Percentiles rank a stretch among this genome's conserved stretches.
phyloP scores from a whole-genome alignment of 2,329 filamentous ascomycete genomes.

The Helotiales sp. region DNA sequence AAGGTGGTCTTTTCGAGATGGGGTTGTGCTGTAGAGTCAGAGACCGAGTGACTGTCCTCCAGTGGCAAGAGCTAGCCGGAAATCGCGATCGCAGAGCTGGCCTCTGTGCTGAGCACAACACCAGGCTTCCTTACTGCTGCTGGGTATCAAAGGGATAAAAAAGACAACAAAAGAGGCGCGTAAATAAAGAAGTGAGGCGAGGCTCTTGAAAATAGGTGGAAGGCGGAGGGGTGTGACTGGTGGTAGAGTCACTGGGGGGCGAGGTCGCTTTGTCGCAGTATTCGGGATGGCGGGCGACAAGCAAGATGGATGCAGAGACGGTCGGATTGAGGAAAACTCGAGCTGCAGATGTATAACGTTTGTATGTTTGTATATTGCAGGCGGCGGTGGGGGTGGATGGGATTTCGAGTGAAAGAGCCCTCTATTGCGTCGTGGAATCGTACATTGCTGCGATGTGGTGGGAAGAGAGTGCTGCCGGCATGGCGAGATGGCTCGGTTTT shows the following conservation, averaged over 20 bases:
- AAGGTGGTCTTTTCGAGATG: conserved; percentile 24
- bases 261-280: conserved; percentile 25
- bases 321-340: conserved; percentile 1
- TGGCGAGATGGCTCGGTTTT: conserved; percentile 24
- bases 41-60: conserved; percentile 21
- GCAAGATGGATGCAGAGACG: neutral
- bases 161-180: conserved; percentile 24
- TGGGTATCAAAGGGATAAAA: conserved; percentile 29
- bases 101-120: conserved; percentile 14
- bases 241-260: conserved; percentile 18
- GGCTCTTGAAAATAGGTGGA: conserved; percentile 18
- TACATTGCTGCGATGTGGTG: conserved; percentile 30
- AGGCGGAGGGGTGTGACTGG: conserved; percentile 13
- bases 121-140: conserved; percentile 21
- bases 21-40: conserved; percentile 22
- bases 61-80: conserved; percentile 26
- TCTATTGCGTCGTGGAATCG: conserved; percentile 29
- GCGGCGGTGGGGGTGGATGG: conserved; percentile 16
- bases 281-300: conserved; percentile 10
- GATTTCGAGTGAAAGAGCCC: conserved; percentile 36
- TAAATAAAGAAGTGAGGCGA: conserved; percentile 16
- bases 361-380: conserved; percentile 3
- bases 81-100: conserved; percentile 19
- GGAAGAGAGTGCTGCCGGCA: conserved; percentile 23
- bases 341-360: conserved; percentile 1